Conservation (phyloP, 2,329 filamentous ascomycete genomes). For the Fusarium palustre region DNA sequence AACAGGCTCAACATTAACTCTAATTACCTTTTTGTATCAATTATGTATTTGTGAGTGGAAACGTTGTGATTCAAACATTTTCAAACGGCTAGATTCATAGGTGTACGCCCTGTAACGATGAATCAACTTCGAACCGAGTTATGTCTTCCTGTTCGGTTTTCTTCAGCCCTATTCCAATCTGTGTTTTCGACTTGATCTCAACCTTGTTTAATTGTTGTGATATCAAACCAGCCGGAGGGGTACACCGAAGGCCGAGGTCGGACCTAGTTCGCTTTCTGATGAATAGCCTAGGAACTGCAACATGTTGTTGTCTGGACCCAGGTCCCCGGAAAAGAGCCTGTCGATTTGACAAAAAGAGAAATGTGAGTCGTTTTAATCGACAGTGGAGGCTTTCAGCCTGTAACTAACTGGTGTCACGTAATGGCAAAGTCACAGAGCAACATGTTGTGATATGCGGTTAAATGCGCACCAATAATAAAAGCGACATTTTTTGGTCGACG, state of each 20-base stretch:
- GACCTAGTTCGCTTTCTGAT: slow-evolving; percentile 36
- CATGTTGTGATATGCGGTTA: slow-evolving; percentile 26
- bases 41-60: slow-evolving; percentile 25
- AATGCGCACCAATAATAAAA: slow-evolving; percentile 49
- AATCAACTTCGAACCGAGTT: slow-evolving; percentile 10
- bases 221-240: slow-evolving; percentile 30
- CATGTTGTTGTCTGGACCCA: slow-evolving; percentile 19
- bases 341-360: slow-evolving; percentile 16
- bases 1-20: neutral
- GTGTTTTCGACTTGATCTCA: slow-evolving; percentile 19
- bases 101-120: slow-evolving; percentile 4
- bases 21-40: slow-evolving; percentile 2
- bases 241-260: slow-evolving; percentile 46
- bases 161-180: slow-evolving; percentile 42
- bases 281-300: slow-evolving; percentile 22
- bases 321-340: neutral
- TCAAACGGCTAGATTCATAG: slow-evolving; percentile 9
- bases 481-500: slow-evolving; percentile 35
- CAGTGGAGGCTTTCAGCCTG: slow-evolving; percentile 19
- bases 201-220: slow-evolving; percentile 29
- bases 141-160: slow-evolving; percentile 38
- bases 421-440: slow-evolving; percentile 18
- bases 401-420: slow-evolving; percentile 11
- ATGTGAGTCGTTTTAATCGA: slow-evolving; percentile 8
- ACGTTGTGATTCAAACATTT: slow-evolving; percentile 8